phyloP scores from a whole-genome alignment of 495 filamentous ascomycete species.

The Schizothecium vesticola region DNA sequence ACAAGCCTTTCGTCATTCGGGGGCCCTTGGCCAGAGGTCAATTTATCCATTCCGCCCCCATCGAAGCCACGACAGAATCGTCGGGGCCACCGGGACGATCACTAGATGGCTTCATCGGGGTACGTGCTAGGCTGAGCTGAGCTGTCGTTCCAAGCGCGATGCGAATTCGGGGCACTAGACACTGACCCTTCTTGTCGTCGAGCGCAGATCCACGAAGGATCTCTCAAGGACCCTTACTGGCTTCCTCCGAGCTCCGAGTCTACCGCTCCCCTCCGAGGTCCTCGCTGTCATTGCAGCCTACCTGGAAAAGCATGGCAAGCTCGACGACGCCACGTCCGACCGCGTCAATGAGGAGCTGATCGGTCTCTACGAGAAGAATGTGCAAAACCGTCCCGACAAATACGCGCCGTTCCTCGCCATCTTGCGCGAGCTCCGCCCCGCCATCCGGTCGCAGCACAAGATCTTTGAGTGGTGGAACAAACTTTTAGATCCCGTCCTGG shows the following conservation, averaged over 20 bases:
- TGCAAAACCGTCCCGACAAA: slow-evolving; percentile 47
- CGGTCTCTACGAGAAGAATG: slow-evolving; percentile 51
- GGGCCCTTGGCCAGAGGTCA: neutral
- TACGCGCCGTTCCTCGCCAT: slow-evolving; percentile 57
- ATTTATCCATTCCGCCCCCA: slow-evolving; percentile 11
- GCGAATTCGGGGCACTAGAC: neutral
- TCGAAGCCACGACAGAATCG: neutral
- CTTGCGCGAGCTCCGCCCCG: slow-evolving; percentile 54
- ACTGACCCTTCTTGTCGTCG: slow-evolving; percentile 3
- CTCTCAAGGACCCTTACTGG: slow-evolving; percentile 52
- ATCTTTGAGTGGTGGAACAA: slow-evolving; percentile 63
- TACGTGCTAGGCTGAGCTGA: slow-evolving; percentile 8
- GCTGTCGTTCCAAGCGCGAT: neutral
- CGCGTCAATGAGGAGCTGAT: slow-evolving; percentile 64
- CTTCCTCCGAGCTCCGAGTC: slow-evolving; percentile 46
- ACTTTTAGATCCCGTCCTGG: slow-evolving; percentile 54
- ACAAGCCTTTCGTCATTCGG: neutral
- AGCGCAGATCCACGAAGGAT: slow-evolving; percentile 48
- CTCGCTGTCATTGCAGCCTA: slow-evolving; percentile 53
- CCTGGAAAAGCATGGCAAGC: slow-evolving; percentile 51
- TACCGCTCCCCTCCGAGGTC: slow-evolving; percentile 60
- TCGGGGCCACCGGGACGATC: slow-evolving; percentile 9
- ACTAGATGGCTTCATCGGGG: slow-evolving; percentile 35
- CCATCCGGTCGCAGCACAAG: slow-evolving; percentile 47
- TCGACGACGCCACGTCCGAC: slow-evolving; percentile 55